Evolutionary conservation across 2,329 filamentous ascomycete genomes (phyloP), one percentile per base, ranked within the genome.

Genomic region (Lachnellula hyalina): DNA sequence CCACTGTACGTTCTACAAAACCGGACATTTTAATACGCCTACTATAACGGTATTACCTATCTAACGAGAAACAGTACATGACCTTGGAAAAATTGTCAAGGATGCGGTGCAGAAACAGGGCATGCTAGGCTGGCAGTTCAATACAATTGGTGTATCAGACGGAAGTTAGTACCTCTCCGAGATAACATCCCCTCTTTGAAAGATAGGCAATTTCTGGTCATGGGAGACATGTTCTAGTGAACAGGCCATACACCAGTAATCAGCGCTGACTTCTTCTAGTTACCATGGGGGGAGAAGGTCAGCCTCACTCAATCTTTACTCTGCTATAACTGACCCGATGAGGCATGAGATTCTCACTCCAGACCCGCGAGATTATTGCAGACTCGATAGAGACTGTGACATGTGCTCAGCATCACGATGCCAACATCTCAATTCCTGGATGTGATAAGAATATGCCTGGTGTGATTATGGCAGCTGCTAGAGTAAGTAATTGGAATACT

Each of bases 381-480:
- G 92, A 97, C 73, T 92, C 86, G 63, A 91, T 96, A 67, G 93
- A 97, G 75, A 92, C 89, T 1, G 89, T 51, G 25, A 56, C 54
- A 42, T 56, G 54, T 42, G 54, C 54, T 19, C 53, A 63, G 70
- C 87, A 88, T 64, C 90, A 96, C 72, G 93, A 96, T 70, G 93
- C 91, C 55, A 95, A 92, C 71, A 92, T 96, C 70, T 85, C 89
- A 32, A 93, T 96, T 63, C 91, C 93, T 0, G 92, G 92, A 11
- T 96, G 92, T 71, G 92, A 96, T 75, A 96, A 96, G 81, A 96
- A 96, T 72, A 96, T 96, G 93, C 92, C 92, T 0, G 92, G 92
- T 60, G 87, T 89, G 15, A 56, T 56, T n/a, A 56, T 56, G 54
- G 54, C 54, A 9, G 54, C 54, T 6, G 54, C 54, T 21, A 38